phyloP scores from a whole-genome alignment of 257 asterid genomes.

The Salvia miltiorrhiza region DNA sequence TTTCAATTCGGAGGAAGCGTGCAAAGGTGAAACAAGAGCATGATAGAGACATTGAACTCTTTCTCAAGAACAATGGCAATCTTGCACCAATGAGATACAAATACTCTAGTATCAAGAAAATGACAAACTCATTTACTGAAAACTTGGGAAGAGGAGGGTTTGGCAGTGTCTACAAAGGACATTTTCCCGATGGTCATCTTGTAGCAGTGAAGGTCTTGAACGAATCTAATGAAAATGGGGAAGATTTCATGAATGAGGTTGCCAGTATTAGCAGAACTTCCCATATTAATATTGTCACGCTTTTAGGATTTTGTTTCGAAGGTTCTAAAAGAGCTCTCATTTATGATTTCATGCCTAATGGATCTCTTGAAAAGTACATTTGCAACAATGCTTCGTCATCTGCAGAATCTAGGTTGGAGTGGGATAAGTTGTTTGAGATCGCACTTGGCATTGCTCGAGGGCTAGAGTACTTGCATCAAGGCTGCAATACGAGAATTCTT shows the following conservation, averaged over 20 bases:
- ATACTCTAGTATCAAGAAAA: conserved; percentile 23
- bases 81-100: conserved; percentile 21
- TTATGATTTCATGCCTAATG: conserved; percentile 15
- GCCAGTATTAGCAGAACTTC: conserved; percentile 44
- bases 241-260: conserved; percentile 45
- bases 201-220: conserved; percentile 36
- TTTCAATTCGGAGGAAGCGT: background rate
- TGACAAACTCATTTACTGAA: conserved; percentile 19
- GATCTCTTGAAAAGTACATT: background rate
- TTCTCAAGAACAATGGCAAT: background rate
- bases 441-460: conserved; percentile 13
- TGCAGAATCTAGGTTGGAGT: background rate
- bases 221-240: conserved; percentile 18
- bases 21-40: background rate
- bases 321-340: conserved; percentile 34
- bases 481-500: conserved; percentile 7
- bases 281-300: conserved; percentile 35
- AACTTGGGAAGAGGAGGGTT: conserved; percentile 42
- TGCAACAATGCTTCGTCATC: background rate
- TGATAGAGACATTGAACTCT: background rate
- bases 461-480: conserved; percentile 14
- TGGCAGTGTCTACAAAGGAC: conserved; percentile 34
- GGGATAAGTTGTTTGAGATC: background rate
- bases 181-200: conserved; percentile 12
- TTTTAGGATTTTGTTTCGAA: conserved; percentile 41